Conservation (phyloP, 2,329 filamentous ascomycete species). For the Aspergillus hortae region DNA sequence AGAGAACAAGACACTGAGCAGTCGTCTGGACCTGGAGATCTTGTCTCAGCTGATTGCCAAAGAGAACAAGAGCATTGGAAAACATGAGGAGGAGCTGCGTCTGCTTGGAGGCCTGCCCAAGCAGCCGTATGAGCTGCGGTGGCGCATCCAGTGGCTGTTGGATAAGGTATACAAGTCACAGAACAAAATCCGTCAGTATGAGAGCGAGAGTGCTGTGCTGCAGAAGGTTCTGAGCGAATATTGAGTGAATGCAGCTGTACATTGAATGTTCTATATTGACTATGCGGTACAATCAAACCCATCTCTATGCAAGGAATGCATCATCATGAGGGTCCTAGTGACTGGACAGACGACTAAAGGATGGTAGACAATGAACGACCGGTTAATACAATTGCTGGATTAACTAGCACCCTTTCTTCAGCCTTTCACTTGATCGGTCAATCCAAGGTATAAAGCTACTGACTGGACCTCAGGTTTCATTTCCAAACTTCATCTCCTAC, state of each 20-base stretch:
- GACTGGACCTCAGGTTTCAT: too few relatives aligned
- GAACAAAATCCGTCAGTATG: constrained; percentile 67
- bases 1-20: constrained; percentile 67
- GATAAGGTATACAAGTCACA: constrained; percentile 72
- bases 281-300: too few relatives aligned
- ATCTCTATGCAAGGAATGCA: too few relatives aligned
- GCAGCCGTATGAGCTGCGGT: constrained; percentile 64
- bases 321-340: too few relatives aligned
- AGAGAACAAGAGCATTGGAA: constrained; percentile 71
- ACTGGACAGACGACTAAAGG: too few relatives aligned
- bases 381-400: too few relatives aligned
- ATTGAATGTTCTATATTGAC: too few relatives aligned
- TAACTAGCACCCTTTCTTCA: too few relatives aligned
- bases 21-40: constrained; percentile 69
- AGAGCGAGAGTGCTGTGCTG: constrained; percentile 65
- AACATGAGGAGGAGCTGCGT: constrained; percentile 73
- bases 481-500: too few relatives aligned
- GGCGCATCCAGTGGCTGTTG: constrained; percentile 69
- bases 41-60: constrained; percentile 65
- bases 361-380: too few relatives aligned
- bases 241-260: constrained; percentile 16
- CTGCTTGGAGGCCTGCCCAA: constrained; percentile 67
- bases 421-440: too few relatives aligned
- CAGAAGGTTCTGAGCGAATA: constrained; percentile 67
- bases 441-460: too few relatives aligned